Conservation (phyloP, 2,329 filamentous ascomycete species). For the Diaporthe humulicola region DNA sequence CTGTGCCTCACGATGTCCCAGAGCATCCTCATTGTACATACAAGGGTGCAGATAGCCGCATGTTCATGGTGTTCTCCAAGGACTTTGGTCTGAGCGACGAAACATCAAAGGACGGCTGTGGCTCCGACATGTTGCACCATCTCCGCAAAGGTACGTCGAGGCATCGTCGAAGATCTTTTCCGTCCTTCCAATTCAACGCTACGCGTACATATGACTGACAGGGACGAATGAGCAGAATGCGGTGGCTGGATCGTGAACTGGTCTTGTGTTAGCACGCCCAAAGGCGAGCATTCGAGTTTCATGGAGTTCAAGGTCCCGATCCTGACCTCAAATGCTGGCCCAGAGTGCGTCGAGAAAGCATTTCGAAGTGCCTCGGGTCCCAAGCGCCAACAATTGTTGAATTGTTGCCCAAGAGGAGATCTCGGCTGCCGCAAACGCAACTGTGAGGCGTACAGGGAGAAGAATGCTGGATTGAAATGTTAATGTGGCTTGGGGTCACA, state of each 20-base stretch:
- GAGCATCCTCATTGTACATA: not conserved
- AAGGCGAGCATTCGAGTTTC: constrained; percentile 8
- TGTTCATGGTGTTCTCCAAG: not conserved
- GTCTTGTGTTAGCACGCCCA: not conserved
- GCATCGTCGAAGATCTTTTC: not conserved
- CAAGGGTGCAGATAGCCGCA: not conserved
- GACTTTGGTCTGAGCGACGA: not conserved
- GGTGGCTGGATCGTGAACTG: not conserved
- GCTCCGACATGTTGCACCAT: not conserved
- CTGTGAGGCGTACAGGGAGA: not conserved
- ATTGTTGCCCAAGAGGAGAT: not conserved
- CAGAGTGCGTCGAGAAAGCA: not conserved
- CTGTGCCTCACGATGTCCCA: not conserved
- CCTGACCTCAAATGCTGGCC: not conserved
- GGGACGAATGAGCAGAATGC: not conserved
- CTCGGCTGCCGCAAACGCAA: not conserved
- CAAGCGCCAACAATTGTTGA: not conserved
- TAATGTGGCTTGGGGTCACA: not conserved
- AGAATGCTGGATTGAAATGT: not conserved
- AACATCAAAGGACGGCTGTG: not conserved
- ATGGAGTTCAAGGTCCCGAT: constrained; percentile 11
- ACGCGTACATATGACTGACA: not conserved
- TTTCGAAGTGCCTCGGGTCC: not conserved
- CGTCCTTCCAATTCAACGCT: too few relatives aligned
- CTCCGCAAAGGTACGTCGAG: not conserved